Base-by-base conservation (phyloP, 2,329 filamentous ascomycete species). In the Scedosporium aurantiacum region DNA sequence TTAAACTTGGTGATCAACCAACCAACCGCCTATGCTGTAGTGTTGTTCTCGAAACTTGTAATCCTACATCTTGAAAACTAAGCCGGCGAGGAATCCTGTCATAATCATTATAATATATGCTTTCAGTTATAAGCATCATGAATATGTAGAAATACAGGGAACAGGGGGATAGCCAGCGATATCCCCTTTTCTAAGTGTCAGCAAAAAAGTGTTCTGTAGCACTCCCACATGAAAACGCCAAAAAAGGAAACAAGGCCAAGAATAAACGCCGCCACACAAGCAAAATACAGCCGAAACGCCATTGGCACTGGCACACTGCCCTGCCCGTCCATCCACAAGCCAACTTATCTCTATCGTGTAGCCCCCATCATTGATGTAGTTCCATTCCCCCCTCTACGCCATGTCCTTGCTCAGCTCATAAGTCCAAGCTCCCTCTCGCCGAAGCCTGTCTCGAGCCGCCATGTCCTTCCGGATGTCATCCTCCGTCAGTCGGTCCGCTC, bases 391-490 rank as follows among this genome's bases (percentile, higher is more conserved):
- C 21, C 14, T 40, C 32, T 57, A 57, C 6, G 54, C 54, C 45
- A 77, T 73, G 25, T 79, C 78, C 66, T 73, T 74, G 65, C 79
- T 77, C 68, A 82, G 74, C 66, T 83, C 82, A 71, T 89, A 93
- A 57, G 83, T 86, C 92, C 92, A 97, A 0, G 89, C 91, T 4
- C 92, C 92, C 66, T 96, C 90, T 64, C 87, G 80, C 59, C 89
- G 83, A 70, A 97, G 80, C 70, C 86, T 84, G 73, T 95, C 89
- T 64, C 92, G 82, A 62, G 88, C 89, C 63, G 89, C 87, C 67
- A 89, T 76, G 75, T 97, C 92, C 70, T 84, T 88, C 60, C 83
- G 78, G 68, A 95, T 90, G 70, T 97, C 92, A 63, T 95, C 92
- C 66, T 92, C 88, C 0, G 92, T 97, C 67, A 99, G 79, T 60